Conservation (phyloP, 192 early-diverging fungal species). For the Mycoemilia scoparia region DNA sequence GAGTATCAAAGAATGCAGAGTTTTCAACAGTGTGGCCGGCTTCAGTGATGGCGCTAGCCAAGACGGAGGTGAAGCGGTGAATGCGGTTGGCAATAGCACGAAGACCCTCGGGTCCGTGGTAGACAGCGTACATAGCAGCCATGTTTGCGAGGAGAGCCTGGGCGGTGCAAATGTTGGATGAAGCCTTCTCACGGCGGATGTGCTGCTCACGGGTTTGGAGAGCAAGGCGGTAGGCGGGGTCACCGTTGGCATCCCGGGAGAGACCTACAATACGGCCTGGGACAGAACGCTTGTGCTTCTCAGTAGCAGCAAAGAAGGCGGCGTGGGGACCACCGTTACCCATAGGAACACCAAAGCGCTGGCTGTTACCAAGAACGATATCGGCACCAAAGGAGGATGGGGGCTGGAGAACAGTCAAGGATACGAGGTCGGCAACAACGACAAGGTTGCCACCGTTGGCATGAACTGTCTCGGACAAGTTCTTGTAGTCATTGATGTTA, state of each 20-base stretch:
- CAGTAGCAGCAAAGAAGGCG: constrained; percentile 91
- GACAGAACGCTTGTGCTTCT: constrained; percentile 84
- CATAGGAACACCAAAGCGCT: constrained; percentile 96
- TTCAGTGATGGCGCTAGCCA: constrained; percentile 55
- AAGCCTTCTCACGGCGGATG: constrained; percentile 97
- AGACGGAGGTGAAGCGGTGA: constrained; percentile 69
- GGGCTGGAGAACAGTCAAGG: constrained; percentile 74
- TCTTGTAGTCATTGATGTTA: constrained; percentile 62
- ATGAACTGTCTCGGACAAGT: constrained; percentile 63
- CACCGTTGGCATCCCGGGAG: constrained; percentile 78
- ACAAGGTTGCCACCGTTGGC: constrained; percentile 67
- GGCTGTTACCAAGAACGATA: constrained; percentile 93
- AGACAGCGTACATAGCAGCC: constrained; percentile 98
- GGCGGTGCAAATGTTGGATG: constrained; percentile 97
- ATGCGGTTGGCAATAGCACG: constrained; percentile 79
- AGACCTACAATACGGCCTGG: constrained; percentile 93
- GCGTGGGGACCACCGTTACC: constrained; percentile 99
- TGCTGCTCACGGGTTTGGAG: constrained; percentile 98
- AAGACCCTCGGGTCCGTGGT: constrained; percentile 92
- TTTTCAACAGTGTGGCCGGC: constrained; percentile 73
- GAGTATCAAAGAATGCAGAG: constrained; percentile 84
- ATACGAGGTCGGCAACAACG: constrained; percentile 84
- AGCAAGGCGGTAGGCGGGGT: constrained; percentile 79
- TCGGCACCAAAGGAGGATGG: constrained; percentile 96
- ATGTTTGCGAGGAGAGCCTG: constrained; percentile 98